Conservation (phyloP, 257 asterid species). For the Ballota nigra region DNA sequence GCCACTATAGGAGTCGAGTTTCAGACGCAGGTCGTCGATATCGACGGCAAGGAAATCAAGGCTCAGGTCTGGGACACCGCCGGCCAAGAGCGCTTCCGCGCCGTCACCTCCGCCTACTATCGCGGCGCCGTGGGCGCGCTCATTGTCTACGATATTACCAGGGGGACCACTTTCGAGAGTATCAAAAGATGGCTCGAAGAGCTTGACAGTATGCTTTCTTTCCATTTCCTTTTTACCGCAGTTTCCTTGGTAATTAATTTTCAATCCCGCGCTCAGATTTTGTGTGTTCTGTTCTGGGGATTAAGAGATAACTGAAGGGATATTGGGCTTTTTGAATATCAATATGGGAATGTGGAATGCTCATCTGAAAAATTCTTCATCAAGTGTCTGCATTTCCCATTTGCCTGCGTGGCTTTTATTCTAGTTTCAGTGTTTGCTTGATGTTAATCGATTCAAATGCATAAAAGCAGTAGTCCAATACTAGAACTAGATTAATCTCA, state of each 20-base stretch:
- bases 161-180: conserved; percentile 53
- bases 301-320: too few species aligned
- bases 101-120: conserved; percentile 76
- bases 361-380: neutral
- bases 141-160: conserved; percentile 58
- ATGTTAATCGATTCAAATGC: neutral
- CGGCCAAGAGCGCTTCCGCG: conserved; percentile 70
- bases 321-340: neutral
- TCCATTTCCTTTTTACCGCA: neutral
- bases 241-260: neutral
- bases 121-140: conserved; percentile 80
- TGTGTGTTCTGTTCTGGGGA: neutral
- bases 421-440: neutral
- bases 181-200: conserved; percentile 67
- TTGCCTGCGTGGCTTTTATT: neutral
- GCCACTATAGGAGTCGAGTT: conserved; percentile 77
- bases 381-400: conserved; percentile 3
- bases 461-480: neutral
- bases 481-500: neutral
- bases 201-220: conserved; percentile 52
- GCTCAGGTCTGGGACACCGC: conserved; percentile 86
- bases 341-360: neutral
- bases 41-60: conserved; percentile 67
- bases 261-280: neutral
- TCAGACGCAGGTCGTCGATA: conserved; percentile 63